Conservation (phyloP, 352 stramenopile species). For the Phytophthora constricta region DNA sequence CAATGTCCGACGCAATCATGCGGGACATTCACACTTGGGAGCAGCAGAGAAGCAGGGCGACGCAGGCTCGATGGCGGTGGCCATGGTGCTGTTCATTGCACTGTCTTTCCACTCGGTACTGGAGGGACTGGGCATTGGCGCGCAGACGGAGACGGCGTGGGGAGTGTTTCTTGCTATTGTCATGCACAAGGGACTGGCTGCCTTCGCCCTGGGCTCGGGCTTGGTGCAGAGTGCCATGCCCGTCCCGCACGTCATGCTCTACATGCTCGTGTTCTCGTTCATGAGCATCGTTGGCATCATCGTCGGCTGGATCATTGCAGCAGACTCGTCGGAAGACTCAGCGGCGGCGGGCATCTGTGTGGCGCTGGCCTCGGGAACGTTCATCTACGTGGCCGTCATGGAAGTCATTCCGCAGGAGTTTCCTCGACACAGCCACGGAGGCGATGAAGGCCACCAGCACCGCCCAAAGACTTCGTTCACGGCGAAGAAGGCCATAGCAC, state of each 20-base stretch:
- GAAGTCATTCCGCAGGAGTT: constrained; percentile 88
- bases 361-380: constrained; percentile 77
- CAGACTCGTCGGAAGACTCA: constrained; percentile 66
- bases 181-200: constrained; percentile 80
- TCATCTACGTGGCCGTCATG: constrained; percentile 89
- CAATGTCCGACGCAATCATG: constrained; percentile 29
- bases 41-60: constrained; percentile 10
- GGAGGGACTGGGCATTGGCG: constrained; percentile 77
- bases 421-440: constrained; percentile 47
- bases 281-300: constrained; percentile 72
- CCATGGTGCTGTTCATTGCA: constrained; percentile 77
- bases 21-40: constrained; percentile 44
- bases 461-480: constrained; percentile 28
- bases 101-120: constrained; percentile 86
- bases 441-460: constrained; percentile 2
- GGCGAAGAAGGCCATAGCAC: constrained; percentile 56
- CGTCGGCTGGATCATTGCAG: constrained; percentile 60
- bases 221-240: constrained; percentile 70
- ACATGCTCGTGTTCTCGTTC: constrained; percentile 70
- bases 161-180: constrained; percentile 81
- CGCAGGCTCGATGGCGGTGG: constrained; percentile 55
- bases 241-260: constrained; percentile 55
- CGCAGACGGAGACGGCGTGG: constrained; percentile 73
- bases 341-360: constrained; percentile 61
- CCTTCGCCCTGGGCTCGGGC: constrained; percentile 73